Evolutionary conservation across 2,329 filamentous ascomycete genomes (phyloP).

Genomic region (Penicillium sp.): DNA sequence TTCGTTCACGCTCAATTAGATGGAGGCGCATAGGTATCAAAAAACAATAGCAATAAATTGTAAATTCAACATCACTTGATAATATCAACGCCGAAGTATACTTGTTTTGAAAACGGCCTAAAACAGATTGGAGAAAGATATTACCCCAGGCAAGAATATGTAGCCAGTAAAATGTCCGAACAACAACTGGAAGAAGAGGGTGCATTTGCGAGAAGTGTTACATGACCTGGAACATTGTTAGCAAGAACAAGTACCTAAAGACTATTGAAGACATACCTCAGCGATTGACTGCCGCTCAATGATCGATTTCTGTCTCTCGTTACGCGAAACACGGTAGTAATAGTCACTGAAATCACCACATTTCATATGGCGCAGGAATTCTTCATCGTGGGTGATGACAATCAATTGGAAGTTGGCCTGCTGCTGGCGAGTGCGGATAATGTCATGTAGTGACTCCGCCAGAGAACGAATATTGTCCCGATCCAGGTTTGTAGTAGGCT

Average conservation of each 20-base stretch:
- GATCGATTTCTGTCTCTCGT: slow-evolving; percentile 80
- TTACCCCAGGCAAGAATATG: not conserved
- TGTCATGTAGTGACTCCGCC: slow-evolving; percentile 78
- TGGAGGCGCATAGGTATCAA: not conserved
- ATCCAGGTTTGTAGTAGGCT: slow-evolving; percentile 96
- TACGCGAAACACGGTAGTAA: slow-evolving; percentile 83
- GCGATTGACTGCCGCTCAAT: slow-evolving; percentile 67
- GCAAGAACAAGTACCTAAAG: not conserved
- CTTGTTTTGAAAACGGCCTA: not conserved
- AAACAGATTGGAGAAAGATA: not conserved
- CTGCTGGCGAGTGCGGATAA: slow-evolving; percentile 77
- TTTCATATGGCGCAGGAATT: slow-evolving; percentile 90
- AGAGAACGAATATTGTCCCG: slow-evolving; percentile 90
- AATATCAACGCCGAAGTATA: slow-evolving; percentile 3
- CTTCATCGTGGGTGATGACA: slow-evolving; percentile 98
- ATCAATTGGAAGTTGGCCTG: slow-evolving; percentile 98
- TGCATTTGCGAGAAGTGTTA: slow-evolving; percentile 4
- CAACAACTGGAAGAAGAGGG: not conserved
- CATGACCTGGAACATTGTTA: slow-evolving; percentile 21
- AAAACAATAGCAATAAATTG: not conserved
- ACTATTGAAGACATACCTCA: slow-evolving; percentile 40
- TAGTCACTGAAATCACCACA: slow-evolving; percentile 90
- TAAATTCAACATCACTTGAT: not conserved
- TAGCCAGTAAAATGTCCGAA: not conserved
- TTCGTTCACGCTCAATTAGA: not conserved